phyloP scores from a whole-genome alignment of 768 basidiomycete genomes.

The Lactarius akahatsu region DNA sequence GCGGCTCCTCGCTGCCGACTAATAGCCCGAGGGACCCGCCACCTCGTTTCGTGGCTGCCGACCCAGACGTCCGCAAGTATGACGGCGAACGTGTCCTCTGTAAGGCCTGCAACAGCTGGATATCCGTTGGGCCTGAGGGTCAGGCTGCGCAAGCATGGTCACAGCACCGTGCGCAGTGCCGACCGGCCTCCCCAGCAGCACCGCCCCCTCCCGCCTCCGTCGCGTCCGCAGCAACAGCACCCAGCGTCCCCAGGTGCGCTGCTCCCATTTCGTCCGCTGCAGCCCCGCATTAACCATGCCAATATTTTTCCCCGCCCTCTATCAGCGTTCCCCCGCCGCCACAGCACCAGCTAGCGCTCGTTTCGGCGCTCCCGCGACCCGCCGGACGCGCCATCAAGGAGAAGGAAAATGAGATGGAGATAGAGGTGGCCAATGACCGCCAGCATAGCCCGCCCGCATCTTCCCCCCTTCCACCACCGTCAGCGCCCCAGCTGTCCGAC shows the following conservation, averaged over 20 bases:
- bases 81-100: conserved; percentile 72
- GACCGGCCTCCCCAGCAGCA: conserved; percentile 36
- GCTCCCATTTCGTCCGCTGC: not conserved
- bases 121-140: conserved; percentile 59
- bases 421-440: conserved; percentile 10
- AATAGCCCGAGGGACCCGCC: conserved; percentile 59
- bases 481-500: conserved; percentile 3
- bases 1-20: not conserved
- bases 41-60: conserved; percentile 51
- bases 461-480: conserved; percentile 7
- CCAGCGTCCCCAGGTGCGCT: conserved; percentile 18
- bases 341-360: conserved; percentile 37
- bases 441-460: conserved; percentile 9
- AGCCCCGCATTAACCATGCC: not conserved
- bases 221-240: not conserved
- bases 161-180: conserved; percentile 58
- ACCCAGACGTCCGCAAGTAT: conserved; percentile 71
- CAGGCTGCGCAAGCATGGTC: conserved; percentile 69
- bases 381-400: conserved; percentile 19
- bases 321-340: conserved; percentile 38
- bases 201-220: conserved; percentile 12
- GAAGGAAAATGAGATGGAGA: not conserved
- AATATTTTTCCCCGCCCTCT: not conserved
- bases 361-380: conserved; percentile 32
- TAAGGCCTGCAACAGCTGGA: conserved; percentile 65